A percentile compares a stretch with the other conserved stretches of the same genome.
Evolutionary conservation across 257 asterid species (phyloP).

Genomic region (Jacaranda mimosifolia): DNA sequence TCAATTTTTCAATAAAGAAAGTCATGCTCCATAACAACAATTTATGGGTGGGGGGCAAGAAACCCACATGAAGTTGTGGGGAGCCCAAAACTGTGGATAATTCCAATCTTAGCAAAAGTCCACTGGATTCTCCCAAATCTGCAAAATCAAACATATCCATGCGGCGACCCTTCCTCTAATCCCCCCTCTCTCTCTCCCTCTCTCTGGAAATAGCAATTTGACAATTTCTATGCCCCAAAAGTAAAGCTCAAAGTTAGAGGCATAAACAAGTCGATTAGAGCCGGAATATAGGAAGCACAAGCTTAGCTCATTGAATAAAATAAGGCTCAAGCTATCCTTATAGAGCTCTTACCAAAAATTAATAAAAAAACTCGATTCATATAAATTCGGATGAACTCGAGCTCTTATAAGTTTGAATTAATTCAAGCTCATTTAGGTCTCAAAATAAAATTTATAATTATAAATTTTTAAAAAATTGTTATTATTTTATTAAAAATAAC

Average conservation of each 20-base stretch:
- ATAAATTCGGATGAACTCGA: too few relatives aligned
- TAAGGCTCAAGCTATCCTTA: too few relatives aligned
- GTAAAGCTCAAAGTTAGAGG: background rate
- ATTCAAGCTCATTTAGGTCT: too few relatives aligned
- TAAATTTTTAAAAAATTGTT: too few relatives aligned
- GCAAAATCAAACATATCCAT: background rate
- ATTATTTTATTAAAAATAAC: too few relatives aligned
- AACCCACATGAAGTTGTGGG: background rate
- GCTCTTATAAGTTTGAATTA: too few relatives aligned
- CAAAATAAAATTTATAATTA: too few relatives aligned
- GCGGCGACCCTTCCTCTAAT: conserved; percentile 27
- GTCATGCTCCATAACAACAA: background rate
- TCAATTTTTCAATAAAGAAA: background rate
- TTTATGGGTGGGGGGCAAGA: background rate
- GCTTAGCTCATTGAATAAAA: too few relatives aligned
- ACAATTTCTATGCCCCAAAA: background rate
- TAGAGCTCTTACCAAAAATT: too few relatives aligned
- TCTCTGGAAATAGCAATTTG: conserved; percentile 4
- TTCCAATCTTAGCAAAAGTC: background rate
- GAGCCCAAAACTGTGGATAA: background rate
- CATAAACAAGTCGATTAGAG: too few relatives aligned
- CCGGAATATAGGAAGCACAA: too few relatives aligned
- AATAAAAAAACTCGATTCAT: too few relatives aligned
- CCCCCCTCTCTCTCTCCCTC: background rate
- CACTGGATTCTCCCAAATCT: background rate